These are phyloP conservation scores for Penicillium sp. DNA, from an alignment of 2,329 filamentous ascomycete genomes.

Conservation along the genomic window DNA sequence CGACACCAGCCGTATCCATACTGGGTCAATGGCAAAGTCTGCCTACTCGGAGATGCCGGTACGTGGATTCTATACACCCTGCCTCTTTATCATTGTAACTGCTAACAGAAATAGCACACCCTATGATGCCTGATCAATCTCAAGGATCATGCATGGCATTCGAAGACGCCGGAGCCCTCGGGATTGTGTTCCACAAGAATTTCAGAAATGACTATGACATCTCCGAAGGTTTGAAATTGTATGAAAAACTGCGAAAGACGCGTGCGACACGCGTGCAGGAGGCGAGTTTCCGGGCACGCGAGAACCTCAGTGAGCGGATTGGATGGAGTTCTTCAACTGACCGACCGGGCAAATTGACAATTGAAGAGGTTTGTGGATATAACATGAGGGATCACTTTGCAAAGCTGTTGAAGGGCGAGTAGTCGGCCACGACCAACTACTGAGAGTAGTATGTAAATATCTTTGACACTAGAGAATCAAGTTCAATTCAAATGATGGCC, in stretches of 20 bases:
- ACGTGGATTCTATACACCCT: not conserved
- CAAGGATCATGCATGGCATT: slow-evolving; percentile 41
- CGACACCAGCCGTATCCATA: slow-evolving; percentile 28
- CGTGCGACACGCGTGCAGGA: slow-evolving; percentile 32
- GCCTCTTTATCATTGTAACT: no score
- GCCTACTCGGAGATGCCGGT: slow-evolving; percentile 32
- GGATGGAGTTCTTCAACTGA: slow-evolving; percentile 29
- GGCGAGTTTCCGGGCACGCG: slow-evolving; percentile 27
- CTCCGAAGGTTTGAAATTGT: slow-evolving; percentile 23
- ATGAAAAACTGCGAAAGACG: slow-evolving; percentile 29
- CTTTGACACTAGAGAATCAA: no score
- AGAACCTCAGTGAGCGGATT: slow-evolving; percentile 30
- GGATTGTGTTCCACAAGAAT: slow-evolving; percentile 33
- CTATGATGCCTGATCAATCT: slow-evolving; percentile 35
- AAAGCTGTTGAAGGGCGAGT: slow-evolving; percentile 2
- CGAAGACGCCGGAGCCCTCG: slow-evolving; percentile 42
- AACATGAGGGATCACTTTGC: slow-evolving; percentile 22
- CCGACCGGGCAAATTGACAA: slow-evolving; percentile 30
- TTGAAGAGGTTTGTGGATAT: slow-evolving; percentile 35
- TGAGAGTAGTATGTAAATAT: no score
- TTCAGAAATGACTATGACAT: slow-evolving; percentile 21
- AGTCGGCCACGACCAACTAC: no score
- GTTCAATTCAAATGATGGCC: no score
- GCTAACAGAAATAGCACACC: slow-evolving; percentile 24
- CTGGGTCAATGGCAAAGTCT: slow-evolving; percentile 29